Evolutionary conservation across 768 basidiomycete genomes (phyloP), one percentile per base, ranked within the genome.

Genomic region (Hebeloma cylindrosporum): DNA sequence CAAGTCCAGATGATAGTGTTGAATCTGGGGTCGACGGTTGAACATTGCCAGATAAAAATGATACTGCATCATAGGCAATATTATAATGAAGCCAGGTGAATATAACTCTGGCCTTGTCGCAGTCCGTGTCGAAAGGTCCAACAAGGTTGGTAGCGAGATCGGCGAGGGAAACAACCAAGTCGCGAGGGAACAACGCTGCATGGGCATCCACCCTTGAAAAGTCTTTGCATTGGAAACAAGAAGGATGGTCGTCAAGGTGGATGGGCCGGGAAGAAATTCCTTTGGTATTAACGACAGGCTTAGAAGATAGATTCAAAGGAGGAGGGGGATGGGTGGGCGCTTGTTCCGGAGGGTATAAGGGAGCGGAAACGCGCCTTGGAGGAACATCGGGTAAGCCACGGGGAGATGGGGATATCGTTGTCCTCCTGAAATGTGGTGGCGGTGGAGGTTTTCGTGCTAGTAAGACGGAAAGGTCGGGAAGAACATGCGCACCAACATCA

Each of bases 11-110:
- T 1, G 56, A 53, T 1, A 75, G 57, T 7, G 69, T 72, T 5
- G 65, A 62, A 33, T 69, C 65, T 13, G 72, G 60, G 2, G 72
- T 70, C 1, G 66, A 54, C 28, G 54, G 41, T 41, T 60, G 54
- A 35, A 75, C 32, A 43, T 71, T 70, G 21, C 71, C 71, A 5
- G 71, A 66, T 45, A 75, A 67, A 57, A 77, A 75, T 10, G 69
- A 47, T 17, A 63, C 62, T 20, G 65, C 51, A 50, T 75, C 73
- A 52, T 75, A 76, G 10, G 63, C 59, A 50, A 77, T 71, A 50
- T 75, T 77, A 47, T 67, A 59, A 50, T 74, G 70, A 16, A 74
- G 61, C 75, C 75, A 77, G 16, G 64, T 65, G 57, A 73, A 75
- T 32, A 75, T 67, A 7, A 69, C 70, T 43, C 75, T 59, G 17